Conservation (phyloP, 805 yeast genomes). For the Yueomyces sp. region DNA sequence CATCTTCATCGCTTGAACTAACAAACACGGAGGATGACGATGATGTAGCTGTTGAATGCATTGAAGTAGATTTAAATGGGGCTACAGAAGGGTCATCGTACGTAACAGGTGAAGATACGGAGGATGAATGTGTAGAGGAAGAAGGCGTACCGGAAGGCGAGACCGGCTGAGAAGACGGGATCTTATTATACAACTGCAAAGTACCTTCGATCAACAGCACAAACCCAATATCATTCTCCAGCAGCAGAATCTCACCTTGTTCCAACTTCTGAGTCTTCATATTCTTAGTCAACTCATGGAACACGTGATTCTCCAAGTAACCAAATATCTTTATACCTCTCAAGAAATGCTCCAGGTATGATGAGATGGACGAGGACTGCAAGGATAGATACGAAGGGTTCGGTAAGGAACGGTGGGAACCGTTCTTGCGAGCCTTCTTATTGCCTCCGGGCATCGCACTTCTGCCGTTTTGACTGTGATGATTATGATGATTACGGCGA, state of each 20-base stretch:
- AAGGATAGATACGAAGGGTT: no score
- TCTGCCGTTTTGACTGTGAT: neutral
- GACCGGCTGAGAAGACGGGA: neutral
- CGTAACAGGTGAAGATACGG: neutral
- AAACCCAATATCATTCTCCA: conserved; percentile 72
- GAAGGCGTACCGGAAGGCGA: neutral
- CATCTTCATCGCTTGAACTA: conserved; percentile 8
- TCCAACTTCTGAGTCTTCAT: conserved; percentile 81
- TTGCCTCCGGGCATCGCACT: neutral
- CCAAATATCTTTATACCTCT: conserved; percentile 91
- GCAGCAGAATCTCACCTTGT: conserved; percentile 58
- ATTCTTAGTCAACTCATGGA: conserved; percentile 81
- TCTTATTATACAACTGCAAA: conserved; percentile 49
- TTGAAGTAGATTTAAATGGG: neutral
- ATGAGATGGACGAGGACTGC: conserved; percentile 20
- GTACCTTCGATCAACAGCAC: conserved; percentile 88
- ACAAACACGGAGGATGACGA: neutral
- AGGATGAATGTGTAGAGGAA: neutral
- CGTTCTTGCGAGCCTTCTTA: neutral
- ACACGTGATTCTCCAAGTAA: conserved; percentile 77
- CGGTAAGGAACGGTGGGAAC: neutral
- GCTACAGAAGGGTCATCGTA: neutral
- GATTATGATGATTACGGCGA: no score
- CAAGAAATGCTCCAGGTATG: conserved; percentile 78
- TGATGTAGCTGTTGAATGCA: neutral